Conservation (phyloP, 2,329 filamentous ascomycete species). For the Apiospora rasikravindrae region DNA sequence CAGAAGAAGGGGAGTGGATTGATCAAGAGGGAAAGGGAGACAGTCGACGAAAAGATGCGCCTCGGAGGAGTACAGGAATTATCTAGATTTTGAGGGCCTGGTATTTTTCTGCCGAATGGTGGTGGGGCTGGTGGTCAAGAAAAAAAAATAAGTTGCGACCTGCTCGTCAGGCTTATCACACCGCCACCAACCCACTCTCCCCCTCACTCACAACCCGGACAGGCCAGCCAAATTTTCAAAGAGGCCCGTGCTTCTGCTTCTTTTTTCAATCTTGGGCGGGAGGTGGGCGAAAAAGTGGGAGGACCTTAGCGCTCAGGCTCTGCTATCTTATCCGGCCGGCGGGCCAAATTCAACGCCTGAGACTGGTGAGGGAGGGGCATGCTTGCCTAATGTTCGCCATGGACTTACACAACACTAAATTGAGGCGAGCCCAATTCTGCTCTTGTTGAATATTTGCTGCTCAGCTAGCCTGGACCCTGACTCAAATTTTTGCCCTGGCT, state of each 20-base stretch:
- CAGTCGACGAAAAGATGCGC: constrained; percentile 15
- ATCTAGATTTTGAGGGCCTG: constrained; percentile 17
- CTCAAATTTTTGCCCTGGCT: constrained; percentile 1
- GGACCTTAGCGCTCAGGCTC: constrained; percentile 3
- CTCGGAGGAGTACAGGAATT: constrained; percentile 12
- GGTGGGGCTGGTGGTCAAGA: constrained; percentile 16
- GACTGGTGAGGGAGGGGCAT: constrained; percentile 15
- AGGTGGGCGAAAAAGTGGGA: constrained; percentile 6
- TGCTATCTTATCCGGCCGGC: background rate
- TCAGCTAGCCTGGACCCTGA: constrained; percentile 7
- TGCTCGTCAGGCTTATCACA: background rate
- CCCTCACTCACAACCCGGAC: background rate
- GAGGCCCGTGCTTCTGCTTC: constrained; percentile 9
- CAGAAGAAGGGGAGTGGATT: constrained; percentile 16
- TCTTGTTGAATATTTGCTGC: constrained; percentile 7
- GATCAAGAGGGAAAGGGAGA: constrained; percentile 13
- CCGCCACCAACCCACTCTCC: constrained; percentile 8
- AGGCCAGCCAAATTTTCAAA: constrained; percentile 12
- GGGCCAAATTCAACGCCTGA: background rate
- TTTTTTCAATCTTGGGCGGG: background rate
- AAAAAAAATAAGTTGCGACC: constrained; percentile 17
- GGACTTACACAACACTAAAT: constrained; percentile 3
- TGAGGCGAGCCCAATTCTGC: constrained; percentile 1
- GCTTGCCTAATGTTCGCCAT: background rate
- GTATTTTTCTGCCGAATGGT: constrained; percentile 12